A percentile compares a stretch with the other conserved stretches of the same genome.
phyloP scores from a whole-genome alignment of 345 rosid genomes.

The Populus alba region DNA sequence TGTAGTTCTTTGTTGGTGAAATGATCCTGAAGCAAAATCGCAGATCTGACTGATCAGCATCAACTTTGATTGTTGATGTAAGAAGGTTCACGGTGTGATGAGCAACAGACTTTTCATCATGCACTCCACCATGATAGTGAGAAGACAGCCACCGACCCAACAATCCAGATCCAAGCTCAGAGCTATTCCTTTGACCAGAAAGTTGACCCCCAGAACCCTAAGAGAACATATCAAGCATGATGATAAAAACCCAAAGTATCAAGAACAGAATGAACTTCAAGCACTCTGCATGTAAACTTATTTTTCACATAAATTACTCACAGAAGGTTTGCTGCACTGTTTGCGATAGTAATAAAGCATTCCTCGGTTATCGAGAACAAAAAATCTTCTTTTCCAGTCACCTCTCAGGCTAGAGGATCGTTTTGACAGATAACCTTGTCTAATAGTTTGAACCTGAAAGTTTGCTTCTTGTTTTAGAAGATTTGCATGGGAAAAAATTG shows the following conservation, averaged over 20 bases:
- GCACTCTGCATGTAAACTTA: neutral
- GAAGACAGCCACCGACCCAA: conserved; percentile 97
- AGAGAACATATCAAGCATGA: conserved; percentile 10
- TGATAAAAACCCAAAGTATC: neutral
- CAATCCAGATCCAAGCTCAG: conserved; percentile 95
- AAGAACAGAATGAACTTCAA: conserved; percentile 7
- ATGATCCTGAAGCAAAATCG: conserved; percentile 98
- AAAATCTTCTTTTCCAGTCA: conserved; percentile 99
- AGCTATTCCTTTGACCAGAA: conserved; percentile 86
- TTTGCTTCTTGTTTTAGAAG: conserved; percentile 9
- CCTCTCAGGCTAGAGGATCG: conserved; percentile 95
- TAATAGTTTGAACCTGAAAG: conserved; percentile 89
- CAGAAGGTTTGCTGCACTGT: conserved; percentile 84
- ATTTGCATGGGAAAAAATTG: conserved; percentile 2
- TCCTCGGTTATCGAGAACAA: conserved; percentile 99
- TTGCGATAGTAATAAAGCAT: conserved; percentile 96
- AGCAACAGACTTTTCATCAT: conserved; percentile 97
- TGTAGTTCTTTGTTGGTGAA: conserved; percentile 95
- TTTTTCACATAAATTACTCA: conserved; percentile 40
- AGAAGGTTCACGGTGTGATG: conserved; percentile 99
- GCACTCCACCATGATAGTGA: conserved; percentile 88
- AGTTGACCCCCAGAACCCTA: conserved; percentile 76
- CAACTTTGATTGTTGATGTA: conserved; percentile 96
- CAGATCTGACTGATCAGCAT: conserved; percentile 95
- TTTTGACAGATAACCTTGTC: conserved; percentile 98